Percentiles rank a stretch among this genome's conserved stretches.
Evolutionary conservation across 805 yeast species (phyloP).

Genomic region (Hanseniaspora pseudoguilliermondii): DNA sequence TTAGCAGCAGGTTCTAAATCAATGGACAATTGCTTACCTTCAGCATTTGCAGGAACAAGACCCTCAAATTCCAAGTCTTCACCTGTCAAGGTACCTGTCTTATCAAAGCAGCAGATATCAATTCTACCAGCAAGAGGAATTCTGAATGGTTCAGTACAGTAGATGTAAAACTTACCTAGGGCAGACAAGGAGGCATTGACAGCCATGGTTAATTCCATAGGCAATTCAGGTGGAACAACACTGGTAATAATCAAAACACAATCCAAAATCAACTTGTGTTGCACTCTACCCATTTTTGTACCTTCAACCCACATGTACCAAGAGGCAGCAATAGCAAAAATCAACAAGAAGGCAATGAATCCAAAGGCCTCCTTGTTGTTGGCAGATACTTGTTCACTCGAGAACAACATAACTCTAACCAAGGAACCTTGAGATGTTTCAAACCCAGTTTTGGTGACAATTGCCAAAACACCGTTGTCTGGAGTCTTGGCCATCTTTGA

Average conservation of each 20-base stretch:
- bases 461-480: constrained; percentile 82
- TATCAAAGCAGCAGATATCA: constrained; percentile 96
- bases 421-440: constrained; percentile 96
- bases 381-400: constrained; percentile 90
- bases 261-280: constrained; percentile 83
- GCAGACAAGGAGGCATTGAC: constrained; percentile 86
- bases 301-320: constrained; percentile 99
- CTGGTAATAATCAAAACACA: constrained; percentile 93
- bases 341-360: constrained; percentile 76
- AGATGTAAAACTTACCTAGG: constrained; percentile 72
- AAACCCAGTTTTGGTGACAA: constrained; percentile 89
- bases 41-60: constrained; percentile 58
- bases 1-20: constrained; percentile 35
- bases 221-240: constrained; percentile 97
- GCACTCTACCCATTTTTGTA: constrained; percentile 86
- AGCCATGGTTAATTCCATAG: constrained; percentile 98
- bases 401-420: constrained; percentile 94
- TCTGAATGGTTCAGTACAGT: constrained; percentile 97
- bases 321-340: constrained; percentile 88
- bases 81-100: constrained; percentile 95
- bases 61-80: constrained; percentile 96
- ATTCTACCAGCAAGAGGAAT: constrained; percentile 96
- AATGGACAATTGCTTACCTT: constrained; percentile 39
- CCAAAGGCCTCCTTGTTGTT: constrained; percentile 90
- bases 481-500: constrained; percentile 52